Evolutionary conservation across 2,329 filamentous ascomycete species (phyloP).

Genomic region (Scytalidium sp.): DNA sequence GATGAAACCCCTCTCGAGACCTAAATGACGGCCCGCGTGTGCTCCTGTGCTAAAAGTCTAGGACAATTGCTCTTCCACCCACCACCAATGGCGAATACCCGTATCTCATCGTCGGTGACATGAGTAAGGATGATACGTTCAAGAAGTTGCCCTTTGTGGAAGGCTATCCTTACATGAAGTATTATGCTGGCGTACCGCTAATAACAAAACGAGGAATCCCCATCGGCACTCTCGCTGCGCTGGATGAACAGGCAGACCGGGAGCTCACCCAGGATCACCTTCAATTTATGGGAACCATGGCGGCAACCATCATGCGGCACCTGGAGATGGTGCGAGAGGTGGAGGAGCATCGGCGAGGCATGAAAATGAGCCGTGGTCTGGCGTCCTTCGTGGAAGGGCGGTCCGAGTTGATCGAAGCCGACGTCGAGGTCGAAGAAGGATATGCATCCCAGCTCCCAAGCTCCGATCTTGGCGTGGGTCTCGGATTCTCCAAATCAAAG

Average conservation of each 20-base stretch:
- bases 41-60: constrained; percentile 10
- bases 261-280: constrained; percentile 47
- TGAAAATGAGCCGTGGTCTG: constrained; percentile 52
- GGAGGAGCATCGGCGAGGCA: constrained; percentile 51
- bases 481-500: constrained; percentile 16
- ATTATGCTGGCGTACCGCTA: constrained; percentile 30
- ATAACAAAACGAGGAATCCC: constrained; percentile 28
- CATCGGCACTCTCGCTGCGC: constrained; percentile 60
- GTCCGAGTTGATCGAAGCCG: constrained; percentile 23
- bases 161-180: constrained; percentile 20
- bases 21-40: too few species aligned
- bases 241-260: constrained; percentile 52
- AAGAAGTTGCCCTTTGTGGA: constrained; percentile 25
- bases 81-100: constrained; percentile 20
- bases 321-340: constrained; percentile 54
- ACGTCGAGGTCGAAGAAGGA: constrained; percentile 20
- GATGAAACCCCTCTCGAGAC: too few species aligned
- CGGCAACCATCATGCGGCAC: constrained; percentile 56
- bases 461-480: constrained; percentile 7
- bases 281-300: constrained; percentile 56
- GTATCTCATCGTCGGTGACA: constrained; percentile 26
- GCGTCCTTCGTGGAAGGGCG: constrained; percentile 51
- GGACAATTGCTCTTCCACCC: constrained; percentile 23
- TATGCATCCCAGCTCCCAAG: constrained; percentile 27
- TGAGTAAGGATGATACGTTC: constrained; percentile 25